Conservation (phyloP, 257 asterid species). For the Cynanchum wilfordii region DNA sequence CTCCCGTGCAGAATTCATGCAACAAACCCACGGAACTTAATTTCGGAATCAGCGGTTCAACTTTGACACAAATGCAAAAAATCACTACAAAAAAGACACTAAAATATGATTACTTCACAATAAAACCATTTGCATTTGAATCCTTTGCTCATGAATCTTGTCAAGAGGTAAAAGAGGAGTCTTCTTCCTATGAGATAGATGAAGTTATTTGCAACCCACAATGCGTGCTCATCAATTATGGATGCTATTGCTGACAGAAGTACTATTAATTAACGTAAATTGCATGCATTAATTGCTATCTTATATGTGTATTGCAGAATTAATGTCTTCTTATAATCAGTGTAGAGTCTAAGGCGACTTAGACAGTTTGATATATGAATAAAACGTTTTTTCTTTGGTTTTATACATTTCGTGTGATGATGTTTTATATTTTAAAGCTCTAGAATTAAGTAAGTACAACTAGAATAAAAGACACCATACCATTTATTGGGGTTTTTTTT, state of each 20-base stretch:
- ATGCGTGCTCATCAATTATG: background rate
- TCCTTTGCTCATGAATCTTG: background rate
- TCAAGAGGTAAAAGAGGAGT: background rate
- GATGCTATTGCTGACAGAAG: background rate
- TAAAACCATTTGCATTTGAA: background rate
- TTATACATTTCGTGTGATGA: too few species aligned
- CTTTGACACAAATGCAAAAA: background rate
- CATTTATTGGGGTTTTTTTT: too few species aligned
- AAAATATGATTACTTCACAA: background rate
- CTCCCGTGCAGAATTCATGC: background rate
- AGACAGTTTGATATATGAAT: too few species aligned
- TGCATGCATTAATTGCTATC: background rate
- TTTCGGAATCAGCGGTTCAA: background rate
- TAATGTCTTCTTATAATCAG: too few species aligned
- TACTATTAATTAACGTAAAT: background rate
- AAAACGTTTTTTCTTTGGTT: too few species aligned
- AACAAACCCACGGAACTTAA: background rate
- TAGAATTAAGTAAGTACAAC: too few species aligned
- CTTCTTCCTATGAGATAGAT: background rate
- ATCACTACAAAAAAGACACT: background rate
- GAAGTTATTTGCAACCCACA: constrained; percentile 2
- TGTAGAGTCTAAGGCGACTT: too few species aligned
- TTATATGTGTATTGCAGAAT: too few species aligned
- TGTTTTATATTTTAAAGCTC: too few species aligned
- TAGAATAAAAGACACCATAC: too few species aligned